A percentile compares a stretch with the other conserved stretches of the same genome.
Conservation (phyloP, 768 basidiomycete species). For the Pholiota conissans region DNA sequence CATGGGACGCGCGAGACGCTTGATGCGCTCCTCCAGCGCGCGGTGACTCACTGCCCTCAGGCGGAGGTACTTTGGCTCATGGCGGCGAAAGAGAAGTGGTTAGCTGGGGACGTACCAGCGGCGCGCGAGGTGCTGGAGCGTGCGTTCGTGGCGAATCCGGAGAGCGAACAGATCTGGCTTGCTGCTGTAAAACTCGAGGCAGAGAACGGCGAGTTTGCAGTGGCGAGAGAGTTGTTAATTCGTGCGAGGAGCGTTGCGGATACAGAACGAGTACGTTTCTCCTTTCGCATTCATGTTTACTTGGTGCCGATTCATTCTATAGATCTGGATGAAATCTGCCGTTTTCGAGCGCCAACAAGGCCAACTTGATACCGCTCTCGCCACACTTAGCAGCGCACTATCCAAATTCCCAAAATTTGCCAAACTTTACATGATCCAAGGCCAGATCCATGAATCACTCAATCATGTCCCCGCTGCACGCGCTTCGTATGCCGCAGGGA, state of each 20-base stretch:
- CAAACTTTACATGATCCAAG: constrained; percentile 97
- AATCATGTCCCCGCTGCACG: constrained; percentile 68
- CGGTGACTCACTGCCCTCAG: constrained; percentile 90
- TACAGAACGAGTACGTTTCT: constrained; percentile 74
- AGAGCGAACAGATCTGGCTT: constrained; percentile 97
- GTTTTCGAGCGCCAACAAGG: constrained; percentile 93
- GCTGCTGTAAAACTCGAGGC: constrained; percentile 97
- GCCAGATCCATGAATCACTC: constrained; percentile 77
- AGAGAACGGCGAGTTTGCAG: constrained; percentile 88
- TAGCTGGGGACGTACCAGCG: constrained; percentile 83
- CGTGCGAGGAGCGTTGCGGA: constrained; percentile 90
- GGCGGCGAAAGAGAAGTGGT: constrained; percentile 98
- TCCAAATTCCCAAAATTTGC: constrained; percentile 85
- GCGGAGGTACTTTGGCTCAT: constrained; percentile 98
- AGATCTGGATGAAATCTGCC: constrained; percentile 99
- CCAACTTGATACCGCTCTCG: constrained; percentile 68
- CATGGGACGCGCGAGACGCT: constrained; percentile 79
- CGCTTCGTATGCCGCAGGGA: constrained; percentile 77
- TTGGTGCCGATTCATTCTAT: constrained; percentile 5
- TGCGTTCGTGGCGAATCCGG: constrained; percentile 93
- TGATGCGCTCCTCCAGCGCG: constrained; percentile 78
- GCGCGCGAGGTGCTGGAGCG: constrained; percentile 86
- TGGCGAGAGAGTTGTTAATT: constrained; percentile 82
- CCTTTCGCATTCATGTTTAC: neutral
- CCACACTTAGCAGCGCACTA: constrained; percentile 74